phyloP scores from a whole-genome alignment of 371 early-diverging fungal species.

The Amoeboradix gromovi region DNA sequence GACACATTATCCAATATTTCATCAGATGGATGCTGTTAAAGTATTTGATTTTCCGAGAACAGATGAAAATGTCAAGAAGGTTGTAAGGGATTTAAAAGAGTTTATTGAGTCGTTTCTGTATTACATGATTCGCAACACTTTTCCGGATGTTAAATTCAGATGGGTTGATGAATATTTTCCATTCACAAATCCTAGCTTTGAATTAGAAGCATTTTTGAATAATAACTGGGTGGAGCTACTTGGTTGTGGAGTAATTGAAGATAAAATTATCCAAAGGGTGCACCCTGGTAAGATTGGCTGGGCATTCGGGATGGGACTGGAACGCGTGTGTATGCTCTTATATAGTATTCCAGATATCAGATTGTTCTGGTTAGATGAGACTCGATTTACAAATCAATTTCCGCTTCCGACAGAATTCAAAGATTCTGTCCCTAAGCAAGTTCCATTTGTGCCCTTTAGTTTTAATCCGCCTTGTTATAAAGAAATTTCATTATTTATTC shows the following conservation, averaged over 20 bases:
- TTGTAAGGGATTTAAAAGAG: slow-evolving; percentile 1
- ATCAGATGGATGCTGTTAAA: slow-evolving; percentile 75
- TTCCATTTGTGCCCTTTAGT: slow-evolving; percentile 45
- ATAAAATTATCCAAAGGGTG: slow-evolving; percentile 44
- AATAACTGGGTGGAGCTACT: slow-evolving; percentile 82
- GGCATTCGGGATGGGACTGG: slow-evolving; percentile 89
- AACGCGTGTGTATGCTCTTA: slow-evolving; percentile 81
- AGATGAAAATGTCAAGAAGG: background rate
- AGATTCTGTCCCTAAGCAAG: slow-evolving; percentile 3
- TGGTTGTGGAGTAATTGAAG: slow-evolving; percentile 72
- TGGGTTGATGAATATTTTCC: slow-evolving; percentile 88
- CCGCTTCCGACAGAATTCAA: slow-evolving; percentile 14
- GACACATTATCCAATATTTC: slow-evolving; percentile 85
- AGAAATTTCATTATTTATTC: slow-evolving; percentile 76
- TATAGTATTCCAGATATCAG: slow-evolving; percentile 85
- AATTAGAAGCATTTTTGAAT: slow-evolving; percentile 66
- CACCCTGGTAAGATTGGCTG: slow-evolving; percentile 38
- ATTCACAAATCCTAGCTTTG: slow-evolving; percentile 83
- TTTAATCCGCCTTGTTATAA: slow-evolving; percentile 56
- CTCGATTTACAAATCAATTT: slow-evolving; percentile 65
- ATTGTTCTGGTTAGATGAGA: slow-evolving; percentile 72
- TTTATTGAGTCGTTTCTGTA: background rate
- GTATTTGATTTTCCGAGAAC: slow-evolving; percentile 12
- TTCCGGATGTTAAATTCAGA: slow-evolving; percentile 36
- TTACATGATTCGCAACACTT: background rate